phyloP scores from a whole-genome alignment of 495 filamentous ascomycete genomes.

The Penicillium subrubescens region DNA sequence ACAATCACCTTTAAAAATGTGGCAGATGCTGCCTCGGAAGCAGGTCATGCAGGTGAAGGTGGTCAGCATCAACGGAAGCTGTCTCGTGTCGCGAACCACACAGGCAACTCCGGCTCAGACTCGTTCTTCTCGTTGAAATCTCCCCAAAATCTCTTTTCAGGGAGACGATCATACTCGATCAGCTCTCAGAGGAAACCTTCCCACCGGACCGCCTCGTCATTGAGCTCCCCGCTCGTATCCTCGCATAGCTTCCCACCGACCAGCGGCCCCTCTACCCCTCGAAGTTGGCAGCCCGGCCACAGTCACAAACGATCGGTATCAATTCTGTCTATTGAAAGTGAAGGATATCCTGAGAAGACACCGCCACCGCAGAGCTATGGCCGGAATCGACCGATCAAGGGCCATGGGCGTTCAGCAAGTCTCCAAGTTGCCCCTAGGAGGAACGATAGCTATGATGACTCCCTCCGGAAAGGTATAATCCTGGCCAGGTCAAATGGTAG shows the following conservation, averaged over 20 bases:
- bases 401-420: conserved; percentile 81
- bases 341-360: conserved; percentile 45
- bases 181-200: conserved; percentile 38
- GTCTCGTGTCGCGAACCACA: conserved; percentile 42
- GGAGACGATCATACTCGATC: conserved; percentile 41
- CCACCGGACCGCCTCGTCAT: conserved; percentile 48
- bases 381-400: conserved; percentile 50
- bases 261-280: conserved; percentile 39
- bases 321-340: conserved; percentile 87
- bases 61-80: conserved; percentile 49
- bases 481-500: not conserved
- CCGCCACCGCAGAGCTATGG: conserved; percentile 39
- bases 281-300: conserved; percentile 41
- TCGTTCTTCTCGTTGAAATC: conserved; percentile 47
- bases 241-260: conserved; percentile 52
- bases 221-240: conserved; percentile 44
- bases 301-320: conserved; percentile 82
- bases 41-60: conserved; percentile 35
- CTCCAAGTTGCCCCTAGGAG: conserved; percentile 72
- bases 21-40: conserved; percentile 44
- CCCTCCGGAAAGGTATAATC: conserved; percentile 44
- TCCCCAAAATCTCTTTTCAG: conserved; percentile 41
- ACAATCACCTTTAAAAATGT: conserved; percentile 96
- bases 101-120: conserved; percentile 41
- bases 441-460: conserved; percentile 46